Base-by-base conservation (phyloP, 1,284 basidiomycete species). In the Farysia itapuensis region DNA sequence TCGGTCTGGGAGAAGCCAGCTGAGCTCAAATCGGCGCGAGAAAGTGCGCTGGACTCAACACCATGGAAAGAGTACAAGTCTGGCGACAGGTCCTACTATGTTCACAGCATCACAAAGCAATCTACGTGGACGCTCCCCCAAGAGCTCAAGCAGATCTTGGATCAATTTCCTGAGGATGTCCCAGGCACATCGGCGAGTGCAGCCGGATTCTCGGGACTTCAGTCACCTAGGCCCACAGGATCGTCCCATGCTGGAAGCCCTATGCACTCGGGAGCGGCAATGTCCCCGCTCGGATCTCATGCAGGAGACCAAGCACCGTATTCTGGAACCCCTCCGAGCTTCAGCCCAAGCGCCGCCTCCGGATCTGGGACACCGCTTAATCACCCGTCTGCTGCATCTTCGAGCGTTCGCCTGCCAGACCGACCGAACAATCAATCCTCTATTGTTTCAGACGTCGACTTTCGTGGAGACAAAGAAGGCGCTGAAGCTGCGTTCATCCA, bases 401-500 rank as follows among this genome's bases (percentile, higher is more conserved):
- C 18, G 11, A 8, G 8, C 21, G 7, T 11, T 16, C n/a, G 9
- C 25, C 20, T 35, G 6, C 34, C 34, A 16, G 9, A 11, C 16
- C 12, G 31, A 19, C 31, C 31, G 8, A 18, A 18, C 31, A 16
- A 9, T 14, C 11, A 11, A 8, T 8, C 8, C 18, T 44, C 57
- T 12, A 50, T 45, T 8, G 32, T 36, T 15, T 28, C 48, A 29
- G 51, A 59, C 15, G 14, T 64, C 40, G 47, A 49, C 29, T 96
- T 95, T 71, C 74, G 82, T 36, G 52, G 52, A 29, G 92, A 87
- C 9, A 79, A 85, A 7, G 89, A 90, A 68, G 90, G 94, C 66
- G 92, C 91, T 19, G 91, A 97, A 78, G 87, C 88, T 64, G 94
- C 93, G 3, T 98, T 99, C 78, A 85, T 86, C 63, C 87, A 88